Base-by-base conservation (phyloP, 441 rosid species). In the Corymbia citriodora region DNA sequence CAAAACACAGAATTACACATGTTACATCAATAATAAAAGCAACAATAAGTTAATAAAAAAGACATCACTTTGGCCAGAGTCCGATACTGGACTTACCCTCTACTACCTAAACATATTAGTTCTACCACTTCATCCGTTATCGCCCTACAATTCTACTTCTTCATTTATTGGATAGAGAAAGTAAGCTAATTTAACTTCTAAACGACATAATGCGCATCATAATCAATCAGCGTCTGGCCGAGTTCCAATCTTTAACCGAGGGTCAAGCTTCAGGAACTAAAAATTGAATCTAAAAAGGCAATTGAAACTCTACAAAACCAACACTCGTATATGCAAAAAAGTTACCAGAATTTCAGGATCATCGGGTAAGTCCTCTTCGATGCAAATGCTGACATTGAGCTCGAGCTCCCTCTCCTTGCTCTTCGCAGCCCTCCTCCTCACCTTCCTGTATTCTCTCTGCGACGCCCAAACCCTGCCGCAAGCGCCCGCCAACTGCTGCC, bases 261-360 rank as follows among this genome's bases (percentile, higher is more conserved):
- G 52, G 52, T 74, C 85, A 11, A 74, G 29, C 85, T 74, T 74
- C 52, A 74, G 85, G 27, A 74, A 8, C n/a, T 48, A 74, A 23
- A 72, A 36, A 72, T 36, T 36, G 82, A 72, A 36, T 72, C 4
- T 18, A 72, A 36, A 72, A 74, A 19, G n/a, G 52, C 85, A 13
- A 45, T 40, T 40, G 85, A 40, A 12, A 12, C 52, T 23, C n/a
- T 12, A 40, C n/a, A 40, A 74, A 23, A 40, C n/a, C 85, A 19
- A 55, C n/a, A 18, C 16, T 88, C 7, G 81, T 7, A 68, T 50
- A 50, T 5, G 55, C 36, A 45, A 19, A 48, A 54, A 54, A 8
- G 21, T 93, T 93, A 98, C 99, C 97, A 93, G 92, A 90, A 98
- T 91, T 94, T 97, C 99, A 29, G 96, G 93, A 92, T 98, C 99